These are phyloP conservation scores for Lupinus albus DNA, from an alignment of 306 rosid species.

Conservation along the genomic window DNA sequence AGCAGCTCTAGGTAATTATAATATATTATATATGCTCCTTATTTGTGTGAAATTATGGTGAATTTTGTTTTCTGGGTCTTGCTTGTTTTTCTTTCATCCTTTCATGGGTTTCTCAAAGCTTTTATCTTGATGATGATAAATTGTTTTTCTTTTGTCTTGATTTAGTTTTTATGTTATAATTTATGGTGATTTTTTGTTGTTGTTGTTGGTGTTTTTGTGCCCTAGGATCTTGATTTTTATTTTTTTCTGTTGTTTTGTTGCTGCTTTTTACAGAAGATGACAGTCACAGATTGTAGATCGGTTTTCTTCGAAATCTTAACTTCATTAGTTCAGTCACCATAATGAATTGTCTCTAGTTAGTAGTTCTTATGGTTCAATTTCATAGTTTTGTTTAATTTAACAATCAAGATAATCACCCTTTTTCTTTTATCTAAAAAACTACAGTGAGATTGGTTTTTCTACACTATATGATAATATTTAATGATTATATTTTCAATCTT, in stretches of 20 bases:
- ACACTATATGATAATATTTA: not conserved
- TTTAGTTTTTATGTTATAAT: slow-evolving; percentile 8
- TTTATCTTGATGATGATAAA: slow-evolving; percentile 13
- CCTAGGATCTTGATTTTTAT: not conserved
- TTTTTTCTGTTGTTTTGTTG: not conserved
- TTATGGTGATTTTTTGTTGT: slow-evolving; percentile 22
- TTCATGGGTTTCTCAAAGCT: slow-evolving; percentile 34
- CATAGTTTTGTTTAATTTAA: not conserved
- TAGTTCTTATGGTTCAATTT: not conserved
- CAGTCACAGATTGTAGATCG: not conserved
- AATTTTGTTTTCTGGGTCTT: slow-evolving; percentile 10
- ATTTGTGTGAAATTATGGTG: not conserved
- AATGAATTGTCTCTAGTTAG: not conserved
- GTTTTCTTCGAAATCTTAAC: slow-evolving; percentile 15
- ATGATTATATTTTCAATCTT: not conserved
- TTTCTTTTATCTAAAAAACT: not conserved
- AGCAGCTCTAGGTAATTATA: slow-evolving; percentile 59
- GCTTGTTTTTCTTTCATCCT: not conserved
- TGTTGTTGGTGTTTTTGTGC: not conserved
- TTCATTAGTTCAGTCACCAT: slow-evolving; percentile 4
- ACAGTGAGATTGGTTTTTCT: slow-evolving; percentile 8
- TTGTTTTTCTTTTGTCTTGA: not conserved
- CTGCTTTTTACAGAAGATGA: not conserved
- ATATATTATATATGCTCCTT: not conserved
- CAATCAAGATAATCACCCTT: not conserved